A percentile compares a stretch with the other conserved stretches of the same genome.
These are phyloP conservation scores for Diaporthe helianthi DNA, from an alignment of 2,329 filamentous ascomycete species.

Conservation along the genomic window DNA sequence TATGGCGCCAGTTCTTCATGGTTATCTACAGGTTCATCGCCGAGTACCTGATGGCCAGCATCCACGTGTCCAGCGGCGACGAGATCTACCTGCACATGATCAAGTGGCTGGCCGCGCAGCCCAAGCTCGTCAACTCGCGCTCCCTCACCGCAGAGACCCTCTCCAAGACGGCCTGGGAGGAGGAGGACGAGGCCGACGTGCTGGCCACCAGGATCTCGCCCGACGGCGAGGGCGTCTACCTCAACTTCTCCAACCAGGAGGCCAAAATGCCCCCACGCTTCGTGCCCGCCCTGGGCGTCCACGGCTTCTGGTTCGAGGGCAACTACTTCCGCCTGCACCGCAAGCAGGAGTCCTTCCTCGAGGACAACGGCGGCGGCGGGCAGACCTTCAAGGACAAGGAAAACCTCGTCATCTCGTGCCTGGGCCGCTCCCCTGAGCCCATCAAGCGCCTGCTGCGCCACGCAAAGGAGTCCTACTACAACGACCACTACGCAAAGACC, in stretches of 20 bases:
- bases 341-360: constrained; percentile 52
- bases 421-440: constrained; percentile 58
- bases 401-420: constrained; percentile 60
- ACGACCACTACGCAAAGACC: constrained; percentile 62
- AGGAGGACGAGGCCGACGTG: constrained; percentile 55
- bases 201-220: constrained; percentile 46
- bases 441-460: constrained; percentile 63
- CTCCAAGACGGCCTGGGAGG: constrained; percentile 63
- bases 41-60: constrained; percentile 57
- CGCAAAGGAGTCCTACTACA: constrained; percentile 59
- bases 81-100: constrained; percentile 66
- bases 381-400: constrained; percentile 58
- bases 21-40: constrained; percentile 45
- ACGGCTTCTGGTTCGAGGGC: constrained; percentile 61
- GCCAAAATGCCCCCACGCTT: constrained; percentile 60
- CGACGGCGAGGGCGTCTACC: constrained; percentile 54
- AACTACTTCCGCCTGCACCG: constrained; percentile 58
- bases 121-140: constrained; percentile 57
- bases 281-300: constrained; percentile 60
- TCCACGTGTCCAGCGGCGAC: constrained; percentile 62
- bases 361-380: constrained; percentile 43
- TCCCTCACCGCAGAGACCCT: constrained; percentile 63
- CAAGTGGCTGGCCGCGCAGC: constrained; percentile 63
- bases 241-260: constrained; percentile 67
- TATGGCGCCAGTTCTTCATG: constrained; percentile 46